Conservation (phyloP, 2,329 filamentous ascomycete genomes). For the Colletotrichum chrysophilum region DNA sequence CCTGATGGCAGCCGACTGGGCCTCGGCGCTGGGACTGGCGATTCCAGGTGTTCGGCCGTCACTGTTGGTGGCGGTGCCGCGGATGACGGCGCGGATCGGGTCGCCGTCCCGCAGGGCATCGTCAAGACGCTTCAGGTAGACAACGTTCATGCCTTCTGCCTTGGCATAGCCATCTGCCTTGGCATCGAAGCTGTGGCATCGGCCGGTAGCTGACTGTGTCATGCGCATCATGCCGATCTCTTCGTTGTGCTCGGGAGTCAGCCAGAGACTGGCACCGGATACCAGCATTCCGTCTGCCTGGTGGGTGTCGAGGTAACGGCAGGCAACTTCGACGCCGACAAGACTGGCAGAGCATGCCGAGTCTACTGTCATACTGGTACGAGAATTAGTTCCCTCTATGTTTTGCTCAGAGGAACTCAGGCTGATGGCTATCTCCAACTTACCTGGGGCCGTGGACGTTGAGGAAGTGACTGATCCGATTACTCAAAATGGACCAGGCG, state of each 20-base stretch:
- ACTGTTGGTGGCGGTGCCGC: conserved; percentile 25
- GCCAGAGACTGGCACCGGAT: conserved; percentile 20
- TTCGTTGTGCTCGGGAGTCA: conserved; percentile 10
- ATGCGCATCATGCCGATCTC: not conserved
- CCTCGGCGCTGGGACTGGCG: conserved; percentile 31
- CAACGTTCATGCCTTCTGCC: conserved; percentile 46
- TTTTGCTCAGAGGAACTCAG: not conserved
- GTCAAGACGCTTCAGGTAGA: conserved; percentile 47
- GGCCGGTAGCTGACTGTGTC: not conserved
- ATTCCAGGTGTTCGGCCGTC: conserved; percentile 40
- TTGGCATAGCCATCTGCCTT: conserved; percentile 49
- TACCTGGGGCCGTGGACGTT: conserved; percentile 33
- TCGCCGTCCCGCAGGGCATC: conserved; percentile 48
- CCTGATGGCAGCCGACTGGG: conserved; percentile 34
- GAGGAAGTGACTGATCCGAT: conserved; percentile 33
- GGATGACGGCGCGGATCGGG: conserved; percentile 27
- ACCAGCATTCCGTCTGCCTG: conserved; percentile 16
- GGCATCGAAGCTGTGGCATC: conserved; percentile 23
- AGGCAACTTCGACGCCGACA: conserved; percentile 57
- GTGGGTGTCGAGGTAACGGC: conserved; percentile 25
- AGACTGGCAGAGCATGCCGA: conserved; percentile 65
- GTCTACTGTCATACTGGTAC: conserved; percentile 56
- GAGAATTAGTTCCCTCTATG: not conserved
- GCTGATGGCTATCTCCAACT: not conserved
- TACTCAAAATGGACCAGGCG: not conserved